phyloP scores from a whole-genome alignment of 2,329 filamentous ascomycete species.

The Dissoconium aciculare region DNA sequence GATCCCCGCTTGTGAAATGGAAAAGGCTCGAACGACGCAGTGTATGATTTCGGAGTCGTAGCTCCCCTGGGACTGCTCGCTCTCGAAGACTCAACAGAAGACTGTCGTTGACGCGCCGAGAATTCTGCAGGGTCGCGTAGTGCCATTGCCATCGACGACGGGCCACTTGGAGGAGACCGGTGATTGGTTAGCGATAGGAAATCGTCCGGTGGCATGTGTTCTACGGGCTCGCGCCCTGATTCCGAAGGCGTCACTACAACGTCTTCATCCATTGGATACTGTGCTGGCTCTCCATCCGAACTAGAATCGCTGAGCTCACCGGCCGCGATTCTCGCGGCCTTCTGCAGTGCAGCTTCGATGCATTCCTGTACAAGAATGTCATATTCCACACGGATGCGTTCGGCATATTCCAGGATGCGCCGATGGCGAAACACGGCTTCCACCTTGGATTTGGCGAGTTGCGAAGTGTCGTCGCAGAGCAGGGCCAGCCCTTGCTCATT shows the following conservation, averaged over 20 bases:
- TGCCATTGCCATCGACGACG: slow-evolving; percentile 42
- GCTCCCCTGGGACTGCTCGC: slow-evolving; percentile 77
- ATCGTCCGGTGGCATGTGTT: slow-evolving; percentile 15
- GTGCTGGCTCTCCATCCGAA: slow-evolving; percentile 14
- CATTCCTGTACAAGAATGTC: slow-evolving; percentile 87
- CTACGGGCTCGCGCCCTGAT: slow-evolving; percentile 17
- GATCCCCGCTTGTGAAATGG: slow-evolving; percentile 58
- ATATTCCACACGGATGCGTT: slow-evolving; percentile 88
- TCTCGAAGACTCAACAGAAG: slow-evolving; percentile 59
- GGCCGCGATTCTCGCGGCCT: slow-evolving; percentile 74
- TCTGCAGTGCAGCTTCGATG: slow-evolving; percentile 78
- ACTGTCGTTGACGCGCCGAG: slow-evolving; percentile 35
- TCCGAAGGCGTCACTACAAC: slow-evolving; percentile 41
- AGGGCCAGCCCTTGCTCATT: slow-evolving; percentile 81
- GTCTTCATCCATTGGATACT: slow-evolving; percentile 28
- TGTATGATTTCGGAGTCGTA: slow-evolving; percentile 76
- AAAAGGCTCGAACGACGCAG: slow-evolving; percentile 38
- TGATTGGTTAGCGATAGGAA: slow-evolving; percentile 12
- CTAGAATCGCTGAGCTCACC: slow-evolving; percentile 70
- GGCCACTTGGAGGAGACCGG: slow-evolving; percentile 15
- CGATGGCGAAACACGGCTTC: slow-evolving; percentile 86
- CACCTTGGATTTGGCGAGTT: slow-evolving; percentile 70
- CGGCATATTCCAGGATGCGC: slow-evolving; percentile 86
- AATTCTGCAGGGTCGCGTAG: slow-evolving; percentile 41
- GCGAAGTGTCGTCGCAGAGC: slow-evolving; percentile 81